phyloP scores from a whole-genome alignment of 2,329 filamentous ascomycete species.

The Colletotrichum navitas region DNA sequence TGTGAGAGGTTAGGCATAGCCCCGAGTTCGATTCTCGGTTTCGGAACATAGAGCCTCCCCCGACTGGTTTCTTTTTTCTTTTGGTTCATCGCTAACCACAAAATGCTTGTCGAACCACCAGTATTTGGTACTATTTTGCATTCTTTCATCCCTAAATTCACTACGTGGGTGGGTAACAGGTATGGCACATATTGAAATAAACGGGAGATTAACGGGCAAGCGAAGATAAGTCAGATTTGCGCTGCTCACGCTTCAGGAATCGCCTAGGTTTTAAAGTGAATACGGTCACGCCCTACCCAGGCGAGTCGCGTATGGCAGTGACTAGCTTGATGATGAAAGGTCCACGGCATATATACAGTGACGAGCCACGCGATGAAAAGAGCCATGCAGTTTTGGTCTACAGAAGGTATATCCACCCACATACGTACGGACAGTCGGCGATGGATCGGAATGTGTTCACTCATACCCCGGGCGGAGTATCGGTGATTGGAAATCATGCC shows the following conservation, averaged over 20 bases:
- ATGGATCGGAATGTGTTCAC: background rate
- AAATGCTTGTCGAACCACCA: background rate
- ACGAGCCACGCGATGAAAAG: background rate
- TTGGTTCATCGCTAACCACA: background rate
- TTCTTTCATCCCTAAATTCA: no score
- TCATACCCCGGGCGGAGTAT: background rate
- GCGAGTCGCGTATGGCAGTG: background rate
- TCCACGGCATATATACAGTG: background rate
- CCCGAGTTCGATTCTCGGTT: constrained; percentile 10
- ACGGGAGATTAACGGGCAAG: no score
- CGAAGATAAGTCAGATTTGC: no score
- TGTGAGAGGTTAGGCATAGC: constrained; percentile 4
- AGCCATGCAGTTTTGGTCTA: background rate
- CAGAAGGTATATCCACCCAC: background rate
- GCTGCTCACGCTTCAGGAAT: no score
- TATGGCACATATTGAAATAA: background rate
- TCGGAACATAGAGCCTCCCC: background rate
- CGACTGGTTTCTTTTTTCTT: background rate
- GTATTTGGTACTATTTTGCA: no score
- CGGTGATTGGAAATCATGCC: constrained; percentile 31
- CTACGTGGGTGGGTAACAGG: background rate
- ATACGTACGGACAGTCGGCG: background rate
- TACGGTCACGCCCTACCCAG: background rate
- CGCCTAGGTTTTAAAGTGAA: background rate
- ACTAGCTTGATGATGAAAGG: background rate